Percentiles rank a stretch among this genome's conserved stretches.
Evolutionary conservation across 2,329 filamentous ascomycete genomes (phyloP).

Genomic region (Xylariales sp.): DNA sequence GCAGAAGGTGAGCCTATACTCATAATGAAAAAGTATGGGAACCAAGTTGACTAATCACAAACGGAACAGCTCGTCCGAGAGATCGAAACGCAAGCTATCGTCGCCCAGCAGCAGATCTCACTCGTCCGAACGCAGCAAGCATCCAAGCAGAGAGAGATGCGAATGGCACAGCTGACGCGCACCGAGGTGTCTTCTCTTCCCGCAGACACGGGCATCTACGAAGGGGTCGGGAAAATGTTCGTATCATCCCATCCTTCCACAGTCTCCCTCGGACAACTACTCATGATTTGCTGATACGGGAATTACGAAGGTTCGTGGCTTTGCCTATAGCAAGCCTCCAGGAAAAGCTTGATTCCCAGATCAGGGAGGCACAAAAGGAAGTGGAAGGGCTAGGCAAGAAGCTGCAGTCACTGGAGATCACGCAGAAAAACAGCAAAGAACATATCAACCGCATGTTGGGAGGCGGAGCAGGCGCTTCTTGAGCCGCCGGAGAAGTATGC

Average conservation of each 20-base stretch:
- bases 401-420: constrained; percentile 89
- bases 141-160: constrained; percentile 81
- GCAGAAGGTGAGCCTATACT: constrained; percentile 64
- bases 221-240: constrained; percentile 96
- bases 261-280: constrained; percentile 1
- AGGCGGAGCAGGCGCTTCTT: constrained; percentile 31
- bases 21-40: background rate
- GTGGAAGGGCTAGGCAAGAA: constrained; percentile 81
- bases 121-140: constrained; percentile 80
- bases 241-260: constrained; percentile 24
- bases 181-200: constrained; percentile 78
- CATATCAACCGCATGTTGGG: constrained; percentile 85
- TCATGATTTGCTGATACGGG: too few species aligned
- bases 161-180: constrained; percentile 80
- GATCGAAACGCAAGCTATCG: constrained; percentile 84
- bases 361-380: constrained; percentile 69
- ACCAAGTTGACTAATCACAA: background rate
- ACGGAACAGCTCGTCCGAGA: constrained; percentile 75
- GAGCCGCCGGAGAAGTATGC: constrained; percentile 12
- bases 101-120: constrained; percentile 87
- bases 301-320: constrained; percentile 11
- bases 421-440: constrained; percentile 87
- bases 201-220: constrained; percentile 75
- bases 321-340: constrained; percentile 62
- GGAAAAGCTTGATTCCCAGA: constrained; percentile 70